These are phyloP conservation scores for Thinopyrum elongatum DNA, from an alignment of 176 grass and related monocot genomes.

Conservation along the genomic window DNA sequence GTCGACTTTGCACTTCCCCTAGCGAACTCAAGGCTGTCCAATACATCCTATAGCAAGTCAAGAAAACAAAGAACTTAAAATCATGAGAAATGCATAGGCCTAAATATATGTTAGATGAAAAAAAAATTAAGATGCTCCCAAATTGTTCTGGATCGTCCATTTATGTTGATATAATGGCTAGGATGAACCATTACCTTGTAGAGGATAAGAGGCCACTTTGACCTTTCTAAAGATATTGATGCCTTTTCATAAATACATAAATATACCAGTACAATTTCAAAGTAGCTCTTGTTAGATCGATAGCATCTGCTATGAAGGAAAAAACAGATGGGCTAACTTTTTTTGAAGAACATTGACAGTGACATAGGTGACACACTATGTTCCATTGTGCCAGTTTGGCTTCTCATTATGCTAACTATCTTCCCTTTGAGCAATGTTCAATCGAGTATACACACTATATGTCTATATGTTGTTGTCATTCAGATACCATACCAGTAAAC, in stretches of 20 bases:
- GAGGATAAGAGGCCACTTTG: not conserved
- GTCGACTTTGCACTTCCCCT: constrained; percentile 52
- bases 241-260: not conserved
- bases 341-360: not conserved
- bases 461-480: not conserved
- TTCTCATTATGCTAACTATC: constrained; percentile 8
- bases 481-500: not conserved
- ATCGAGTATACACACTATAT: not conserved
- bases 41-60: constrained; percentile 42
- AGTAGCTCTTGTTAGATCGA: not conserved
- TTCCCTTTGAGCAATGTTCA: not conserved
- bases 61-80: not conserved
- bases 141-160: not conserved
- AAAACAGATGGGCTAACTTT: not conserved
- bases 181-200: not conserved
- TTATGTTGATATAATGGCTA: not conserved
- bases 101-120: not conserved
- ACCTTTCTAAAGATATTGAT: not conserved
- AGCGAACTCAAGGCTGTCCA: constrained; percentile 77
- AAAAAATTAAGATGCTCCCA: not conserved
- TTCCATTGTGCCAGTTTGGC: not conserved
- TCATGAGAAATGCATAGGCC: not conserved
- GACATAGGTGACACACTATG: not conserved
- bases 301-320: not conserved
- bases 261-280: not conserved